These are phyloP conservation scores for Plasmodium cynomolgi DNA, from an alignment of 169 alveolate species.

Conservation along the genomic window DNA sequence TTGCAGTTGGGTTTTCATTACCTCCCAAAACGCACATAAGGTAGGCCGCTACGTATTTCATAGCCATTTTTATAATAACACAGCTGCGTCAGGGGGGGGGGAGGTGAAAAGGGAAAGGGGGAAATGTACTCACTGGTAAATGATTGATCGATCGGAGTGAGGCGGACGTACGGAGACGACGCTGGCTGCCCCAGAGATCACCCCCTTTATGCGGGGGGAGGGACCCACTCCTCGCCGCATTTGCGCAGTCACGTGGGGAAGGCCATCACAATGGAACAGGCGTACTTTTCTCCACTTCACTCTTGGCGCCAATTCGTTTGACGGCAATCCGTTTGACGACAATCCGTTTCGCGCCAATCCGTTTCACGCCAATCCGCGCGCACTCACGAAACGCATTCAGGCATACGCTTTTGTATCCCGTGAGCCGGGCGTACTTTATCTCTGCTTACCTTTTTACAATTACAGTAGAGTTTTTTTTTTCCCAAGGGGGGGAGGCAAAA, in stretches of 20 bases:
- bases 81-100: neutral
- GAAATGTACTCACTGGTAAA: neutral
- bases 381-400: neutral
- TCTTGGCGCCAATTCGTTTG: neutral
- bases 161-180: neutral
- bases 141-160: neutral
- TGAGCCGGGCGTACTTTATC: neutral
- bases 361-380: neutral
- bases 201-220: neutral
- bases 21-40: slow-evolving; percentile 85
- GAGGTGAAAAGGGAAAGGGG: neutral
- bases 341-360: neutral
- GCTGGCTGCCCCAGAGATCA: neutral
- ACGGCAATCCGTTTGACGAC: neutral
- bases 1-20: slow-evolving; percentile 81
- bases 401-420: neutral
- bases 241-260: neutral
- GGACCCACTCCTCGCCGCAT: too few relatives aligned
- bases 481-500: neutral
- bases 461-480: neutral
- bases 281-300: neutral
- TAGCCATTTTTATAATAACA: slow-evolving; percentile 75
- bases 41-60: slow-evolving; percentile 86
- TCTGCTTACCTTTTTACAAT: neutral
- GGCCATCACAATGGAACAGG: neutral